These are phyloP conservation scores for Graphiopsis chlorocephala DNA, from an alignment of 2,329 filamentous ascomycete species.

Conservation along the genomic window DNA sequence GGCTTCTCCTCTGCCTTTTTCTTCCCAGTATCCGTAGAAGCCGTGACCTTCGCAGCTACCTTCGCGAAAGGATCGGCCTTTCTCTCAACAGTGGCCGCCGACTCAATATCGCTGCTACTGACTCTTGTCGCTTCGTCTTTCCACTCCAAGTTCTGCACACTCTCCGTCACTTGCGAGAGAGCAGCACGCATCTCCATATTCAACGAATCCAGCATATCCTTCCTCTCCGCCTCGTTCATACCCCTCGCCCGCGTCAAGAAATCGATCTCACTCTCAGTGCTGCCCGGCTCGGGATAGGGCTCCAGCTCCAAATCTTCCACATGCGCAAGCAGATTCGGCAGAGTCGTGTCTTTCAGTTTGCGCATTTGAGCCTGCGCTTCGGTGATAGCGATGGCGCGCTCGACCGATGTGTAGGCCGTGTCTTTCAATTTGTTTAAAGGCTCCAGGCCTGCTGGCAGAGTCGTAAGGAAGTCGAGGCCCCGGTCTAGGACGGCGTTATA, in stretches of 20 bases:
- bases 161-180: not conserved
- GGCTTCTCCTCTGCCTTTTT: not conserved
- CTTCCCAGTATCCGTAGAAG: not conserved
- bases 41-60: not conserved
- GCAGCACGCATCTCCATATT: not conserved
- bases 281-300: not conserved
- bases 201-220: not conserved
- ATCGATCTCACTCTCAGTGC: not conserved
- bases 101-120: not conserved
- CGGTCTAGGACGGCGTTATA: not conserved
- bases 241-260: not conserved
- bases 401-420: not conserved
- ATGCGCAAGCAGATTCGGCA: not conserved
- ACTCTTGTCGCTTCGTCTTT: not conserved
- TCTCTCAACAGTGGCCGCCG: not conserved
- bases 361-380: not conserved
- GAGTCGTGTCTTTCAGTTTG: not conserved
- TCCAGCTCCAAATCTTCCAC: conserved; percentile 3
- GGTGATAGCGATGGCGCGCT: not conserved
- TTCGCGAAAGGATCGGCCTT: not conserved
- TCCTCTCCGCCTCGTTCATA: not conserved
- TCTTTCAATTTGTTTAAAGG: not conserved
- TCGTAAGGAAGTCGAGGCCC: not conserved
- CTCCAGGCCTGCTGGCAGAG: not conserved
- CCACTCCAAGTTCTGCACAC: not conserved